phyloP scores from a whole-genome alignment of 1,139 yeast genomes.

The Sugiyamaella pinicola region DNA sequence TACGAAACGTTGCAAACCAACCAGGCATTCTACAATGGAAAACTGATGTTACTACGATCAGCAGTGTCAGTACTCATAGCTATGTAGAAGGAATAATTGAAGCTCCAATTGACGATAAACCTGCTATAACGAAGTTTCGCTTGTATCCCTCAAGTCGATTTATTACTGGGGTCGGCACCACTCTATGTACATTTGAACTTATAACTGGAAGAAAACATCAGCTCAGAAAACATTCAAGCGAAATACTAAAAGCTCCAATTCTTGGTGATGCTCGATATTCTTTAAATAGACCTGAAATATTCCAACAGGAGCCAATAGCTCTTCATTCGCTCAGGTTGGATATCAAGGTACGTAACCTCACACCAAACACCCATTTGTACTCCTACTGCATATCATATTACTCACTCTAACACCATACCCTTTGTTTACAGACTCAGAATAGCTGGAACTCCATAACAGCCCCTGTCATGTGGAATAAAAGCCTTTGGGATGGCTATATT shows the following conservation, averaged over 20 bases:
- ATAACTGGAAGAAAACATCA: slow-evolving; percentile 53
- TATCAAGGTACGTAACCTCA: slow-evolving; percentile 17
- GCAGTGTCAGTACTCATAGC: not conserved
- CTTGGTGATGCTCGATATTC: slow-evolving; percentile 32
- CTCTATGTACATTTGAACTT: slow-evolving; percentile 42
- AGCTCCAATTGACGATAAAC: slow-evolving; percentile 24
- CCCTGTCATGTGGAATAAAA: slow-evolving; percentile 21
- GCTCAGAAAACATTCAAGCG: slow-evolving; percentile 43
- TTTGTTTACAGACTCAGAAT: slow-evolving; percentile 2
- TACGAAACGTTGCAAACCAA: not conserved
- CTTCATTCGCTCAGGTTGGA: slow-evolving; percentile 23
- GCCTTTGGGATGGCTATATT: slow-evolving; percentile 22
- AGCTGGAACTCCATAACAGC: slow-evolving; percentile 16
- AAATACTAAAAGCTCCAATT: slow-evolving; percentile 33
- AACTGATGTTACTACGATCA: too few relatives aligned
- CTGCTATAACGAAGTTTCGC: slow-evolving; percentile 25
- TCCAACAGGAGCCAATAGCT: slow-evolving; percentile 22
- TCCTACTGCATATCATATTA: not conserved
- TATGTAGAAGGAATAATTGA: slow-evolving; percentile 24
- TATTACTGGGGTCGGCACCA: not conserved
- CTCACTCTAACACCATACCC: not conserved
- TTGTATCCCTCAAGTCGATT: not conserved
- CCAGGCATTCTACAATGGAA: slow-evolving; percentile 3
- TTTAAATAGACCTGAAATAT: slow-evolving; percentile 7
- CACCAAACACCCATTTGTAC: not conserved